Evolutionary conservation across 2,329 filamentous ascomycete genomes (phyloP), one percentile per base, ranked within the genome.

Genomic region (Dactylonectria macrodidyma): DNA sequence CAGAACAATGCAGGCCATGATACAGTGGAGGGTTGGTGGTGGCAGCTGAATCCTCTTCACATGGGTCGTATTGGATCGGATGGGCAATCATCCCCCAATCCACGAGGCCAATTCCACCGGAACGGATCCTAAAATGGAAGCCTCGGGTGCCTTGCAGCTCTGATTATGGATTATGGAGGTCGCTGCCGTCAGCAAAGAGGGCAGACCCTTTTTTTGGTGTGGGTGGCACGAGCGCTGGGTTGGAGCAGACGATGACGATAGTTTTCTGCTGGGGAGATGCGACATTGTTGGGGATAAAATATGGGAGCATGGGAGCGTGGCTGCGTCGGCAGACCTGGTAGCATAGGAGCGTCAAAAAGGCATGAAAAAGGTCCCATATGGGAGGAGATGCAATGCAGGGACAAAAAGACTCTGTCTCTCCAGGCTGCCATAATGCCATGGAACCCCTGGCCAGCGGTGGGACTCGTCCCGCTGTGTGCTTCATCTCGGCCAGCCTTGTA

Each of bases 111-210:
- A 64, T 64, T 56, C 48, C 41, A 30, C 33, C 59, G 50, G 64
- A 19, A 41, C 46, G 22, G 58, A 55, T 22, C 60, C 60, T 38
- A 63, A 63, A 67, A 26, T 59, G 55, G 60, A 59, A 63, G 60
- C 48, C 33, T 64, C 65, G 66, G 58, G 66, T 68, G 59, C 66
- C 66, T 68, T 68, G 66, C 62, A 66, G 63, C 26, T 66, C 19
- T 62, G 58, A n/a, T 58, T 47, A 46, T 59, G 58, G 64, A 52
- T 58, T 47, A 46, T 59, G 58, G 64, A 52, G 44, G 52, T 59
- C 44, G 64, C 48, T 62, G 62, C 52, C 58, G 62, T 62, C 62
- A 59, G 65, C 59, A 59, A 38, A 30, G 33, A 41, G 30, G 26
- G 11, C 50, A 11, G 38, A 38, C 26, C 26, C 26, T 30, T 30